A percentile compares a stretch with the other conserved stretches of the same genome.
phyloP scores from a whole-genome alignment of 225 moss, liverwort and hornwort genomes.

The Climacium dendroides region DNA sequence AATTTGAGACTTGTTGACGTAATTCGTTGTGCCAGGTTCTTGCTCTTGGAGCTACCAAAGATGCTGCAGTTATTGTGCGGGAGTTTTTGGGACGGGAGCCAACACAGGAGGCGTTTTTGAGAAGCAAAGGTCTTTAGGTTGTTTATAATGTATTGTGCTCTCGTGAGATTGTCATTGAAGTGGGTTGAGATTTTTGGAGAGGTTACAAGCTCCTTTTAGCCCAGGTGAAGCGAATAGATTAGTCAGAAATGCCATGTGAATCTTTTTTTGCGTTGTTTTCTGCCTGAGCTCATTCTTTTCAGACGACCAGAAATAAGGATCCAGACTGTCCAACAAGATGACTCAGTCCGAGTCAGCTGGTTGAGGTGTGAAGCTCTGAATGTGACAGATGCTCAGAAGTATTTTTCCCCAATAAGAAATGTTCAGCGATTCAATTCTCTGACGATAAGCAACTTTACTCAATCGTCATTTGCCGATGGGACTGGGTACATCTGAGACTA shows the following conservation, averaged over 20 bases:
- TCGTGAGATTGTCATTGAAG: neutral
- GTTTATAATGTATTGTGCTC: neutral
- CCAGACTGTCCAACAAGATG: neutral
- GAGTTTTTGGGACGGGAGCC: constrained; percentile 83
- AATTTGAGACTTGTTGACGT: neutral
- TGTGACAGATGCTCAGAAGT: neutral
- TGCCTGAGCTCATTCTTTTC: neutral
- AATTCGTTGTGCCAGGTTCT: constrained; percentile 41
- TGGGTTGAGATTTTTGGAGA: neutral
- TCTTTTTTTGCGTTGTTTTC: neutral
- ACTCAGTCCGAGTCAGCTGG: neutral
- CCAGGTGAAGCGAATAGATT: neutral
- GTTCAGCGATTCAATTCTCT: neutral
- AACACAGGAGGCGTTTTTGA: constrained; percentile 82
- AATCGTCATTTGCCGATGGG: neutral
- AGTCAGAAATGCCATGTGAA: neutral
- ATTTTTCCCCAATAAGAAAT: neutral
- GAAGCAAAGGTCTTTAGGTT: constrained; percentile 61
- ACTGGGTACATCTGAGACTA: neutral
- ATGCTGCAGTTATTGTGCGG: constrained; percentile 54
- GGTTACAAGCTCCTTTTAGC: neutral
- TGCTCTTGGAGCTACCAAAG: constrained; percentile 81
- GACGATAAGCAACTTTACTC: neutral
- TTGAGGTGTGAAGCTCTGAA: neutral
- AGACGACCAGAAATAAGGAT: neutral